Base-by-base conservation (phyloP, 257 asterid species). In the Verbena officinalis region DNA sequence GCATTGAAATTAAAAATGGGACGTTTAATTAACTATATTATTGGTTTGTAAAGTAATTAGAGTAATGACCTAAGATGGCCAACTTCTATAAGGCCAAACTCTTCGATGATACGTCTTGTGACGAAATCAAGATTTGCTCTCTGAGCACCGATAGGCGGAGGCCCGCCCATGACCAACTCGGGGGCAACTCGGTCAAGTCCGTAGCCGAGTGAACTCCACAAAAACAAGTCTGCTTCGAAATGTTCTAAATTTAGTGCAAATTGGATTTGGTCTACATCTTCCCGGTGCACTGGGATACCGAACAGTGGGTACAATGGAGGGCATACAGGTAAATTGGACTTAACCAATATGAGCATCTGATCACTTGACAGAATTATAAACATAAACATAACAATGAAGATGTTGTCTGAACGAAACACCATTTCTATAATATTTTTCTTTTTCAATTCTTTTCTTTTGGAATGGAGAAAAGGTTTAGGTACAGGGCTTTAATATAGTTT, bases 171-270 rank as follows among this genome's bases (percentile, higher is more conserved):
- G 7, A 59, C 59, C 17, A 83, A 53, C 65, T 39, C 45, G 4
- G 87, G 84, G 0, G 64, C 75, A 19, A 71, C 43, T 0, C 4
- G 45, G 15, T 84, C 86, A 36, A 81, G 84, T 33, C 91, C 91
- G 30, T 50, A 40, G 22, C 86, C 86, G 23, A 74, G 65, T 22
- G 79, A 60, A 54, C 79, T 62, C 69, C 77, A 46, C 12, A 68
- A 16, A 70, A 79, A 84, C 10, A 10, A 68, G 21, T 79, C 82
- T 2, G 84, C 80, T 62, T 81, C 87, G 46, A 74, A 61, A 63
- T 53, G 75, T 58, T 81, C 91, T 57, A 84, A 14, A 20, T 81
- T 84, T 50, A 22, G 51, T 3, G 87, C 51, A 68, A 84, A 81
- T 45, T 77, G 84, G 55, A 79, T 5, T 70, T 33, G 3, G 38